Conservation (phyloP, 2,329 filamentous ascomycete genomes). For the Eutypella sp. region DNA sequence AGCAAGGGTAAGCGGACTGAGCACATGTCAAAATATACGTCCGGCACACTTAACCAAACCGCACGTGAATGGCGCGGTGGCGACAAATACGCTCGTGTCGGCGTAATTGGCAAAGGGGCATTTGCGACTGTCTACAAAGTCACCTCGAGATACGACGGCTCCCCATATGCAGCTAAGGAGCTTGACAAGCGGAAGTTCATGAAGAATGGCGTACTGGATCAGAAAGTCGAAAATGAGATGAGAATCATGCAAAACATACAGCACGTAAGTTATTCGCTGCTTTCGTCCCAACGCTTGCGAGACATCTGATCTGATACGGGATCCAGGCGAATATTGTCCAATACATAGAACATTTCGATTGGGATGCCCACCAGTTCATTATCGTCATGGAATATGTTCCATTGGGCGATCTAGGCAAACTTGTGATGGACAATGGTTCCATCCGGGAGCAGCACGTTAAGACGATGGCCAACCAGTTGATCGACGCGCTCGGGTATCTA, state of each 20-base stretch:
- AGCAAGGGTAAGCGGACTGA: conserved; percentile 9
- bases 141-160: conserved; percentile 77
- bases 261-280: conserved; percentile 69
- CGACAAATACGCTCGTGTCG: conserved; percentile 75
- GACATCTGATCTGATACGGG: conserved; percentile 14
- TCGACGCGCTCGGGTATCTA: conserved; percentile 79
- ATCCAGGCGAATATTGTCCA: conserved; percentile 77
- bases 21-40: conserved; percentile 15
- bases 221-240: conserved; percentile 96
- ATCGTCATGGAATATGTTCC: conserved; percentile 94
- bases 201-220: conserved; percentile 84
- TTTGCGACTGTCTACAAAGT: conserved; percentile 93
- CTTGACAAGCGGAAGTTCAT: conserved; percentile 90
- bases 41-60: conserved; percentile 31
- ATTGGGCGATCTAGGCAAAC: conserved; percentile 74
- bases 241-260: conserved; percentile 83
- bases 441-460: conserved; percentile 67
- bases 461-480: conserved; percentile 67
- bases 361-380: conserved; percentile 78
- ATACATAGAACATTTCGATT: conserved; percentile 84
- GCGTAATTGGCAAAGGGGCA: conserved; percentile 82
- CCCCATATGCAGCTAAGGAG: conserved; percentile 86
- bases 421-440: conserved; percentile 55
- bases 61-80: conserved; percentile 77
- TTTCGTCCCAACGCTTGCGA: neutral